Percentiles rank a stretch among this genome's conserved stretches.
Conservation (phyloP, 2,329 filamentous ascomycete species). For the Dactylellina drechsleri region DNA sequence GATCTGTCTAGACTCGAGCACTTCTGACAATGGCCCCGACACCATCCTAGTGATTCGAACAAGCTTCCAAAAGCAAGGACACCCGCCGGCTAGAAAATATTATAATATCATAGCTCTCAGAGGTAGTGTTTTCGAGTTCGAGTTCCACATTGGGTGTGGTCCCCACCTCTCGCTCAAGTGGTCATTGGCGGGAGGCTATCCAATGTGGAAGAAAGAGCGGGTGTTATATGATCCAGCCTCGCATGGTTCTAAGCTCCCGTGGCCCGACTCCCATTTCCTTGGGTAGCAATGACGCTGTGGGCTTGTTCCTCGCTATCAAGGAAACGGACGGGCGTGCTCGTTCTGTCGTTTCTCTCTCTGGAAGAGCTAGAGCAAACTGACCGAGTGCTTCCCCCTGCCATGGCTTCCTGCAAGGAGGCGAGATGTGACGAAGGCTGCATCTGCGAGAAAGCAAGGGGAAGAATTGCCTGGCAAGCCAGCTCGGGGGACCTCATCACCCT, state of each 20-base stretch:
- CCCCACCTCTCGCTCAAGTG: constrained; percentile 26
- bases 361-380: constrained; percentile 17
- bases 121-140: constrained; percentile 3
- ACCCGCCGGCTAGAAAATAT: background rate
- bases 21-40: background rate
- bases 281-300: constrained; percentile 45
- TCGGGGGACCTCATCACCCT: too few species aligned
- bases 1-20: background rate
- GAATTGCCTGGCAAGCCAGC: too few species aligned
- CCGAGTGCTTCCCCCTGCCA: constrained; percentile 9
- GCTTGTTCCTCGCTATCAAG: constrained; percentile 8
- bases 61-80: background rate
- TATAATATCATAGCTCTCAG: background rate
- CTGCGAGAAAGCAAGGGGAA: constrained; percentile 27
- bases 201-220: constrained; percentile 38
- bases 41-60: too few species aligned
- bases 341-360: background rate
- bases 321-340: constrained; percentile 20
- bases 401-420: constrained; percentile 39
- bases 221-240: constrained; percentile 17
- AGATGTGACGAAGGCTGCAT: constrained; percentile 41
- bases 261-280: constrained; percentile 49
- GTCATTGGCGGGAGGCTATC: constrained; percentile 43
- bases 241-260: constrained; percentile 44
- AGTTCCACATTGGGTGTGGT: constrained; percentile 30